These are phyloP conservation scores for Russula earlei DNA, from an alignment of 768 basidiomycete genomes.

Conservation along the genomic window DNA sequence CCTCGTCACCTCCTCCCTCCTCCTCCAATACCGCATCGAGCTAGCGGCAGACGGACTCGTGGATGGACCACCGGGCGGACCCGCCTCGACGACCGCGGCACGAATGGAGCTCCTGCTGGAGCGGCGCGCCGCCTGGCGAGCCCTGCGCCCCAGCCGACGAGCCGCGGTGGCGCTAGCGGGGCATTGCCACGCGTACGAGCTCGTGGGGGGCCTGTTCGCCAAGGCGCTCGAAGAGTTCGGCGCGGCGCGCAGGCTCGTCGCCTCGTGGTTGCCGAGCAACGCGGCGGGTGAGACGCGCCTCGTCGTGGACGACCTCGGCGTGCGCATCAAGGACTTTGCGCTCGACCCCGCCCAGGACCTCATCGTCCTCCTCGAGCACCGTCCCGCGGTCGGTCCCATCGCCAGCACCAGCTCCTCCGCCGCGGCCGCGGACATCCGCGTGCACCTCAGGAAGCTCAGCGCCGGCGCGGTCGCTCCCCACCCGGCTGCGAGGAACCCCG, in stretches of 20 bases:
- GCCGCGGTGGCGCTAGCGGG: slow-evolving; percentile 28
- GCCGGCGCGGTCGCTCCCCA: slow-evolving; percentile 31
- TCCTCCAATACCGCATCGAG: slow-evolving; percentile 28
- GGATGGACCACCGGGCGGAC: slow-evolving; percentile 16
- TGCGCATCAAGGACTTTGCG: slow-evolving; percentile 45
- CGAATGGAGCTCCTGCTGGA: slow-evolving; percentile 29
- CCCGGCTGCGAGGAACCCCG: slow-evolving; percentile 30
- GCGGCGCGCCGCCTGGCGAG: slow-evolving; percentile 31
- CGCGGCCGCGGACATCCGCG: slow-evolving; percentile 18
- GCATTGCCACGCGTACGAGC: slow-evolving; percentile 44
- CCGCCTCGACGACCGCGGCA: slow-evolving; percentile 22
- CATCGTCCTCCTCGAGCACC: slow-evolving; percentile 34
- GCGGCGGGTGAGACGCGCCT: slow-evolving; percentile 13
- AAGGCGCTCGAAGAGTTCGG: slow-evolving; percentile 9
- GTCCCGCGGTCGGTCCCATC: not conserved
- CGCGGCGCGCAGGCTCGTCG: slow-evolving; percentile 20
- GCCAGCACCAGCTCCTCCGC: not conserved
- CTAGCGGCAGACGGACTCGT: slow-evolving; percentile 26
- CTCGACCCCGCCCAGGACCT: slow-evolving; percentile 61
- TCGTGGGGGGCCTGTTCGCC: slow-evolving; percentile 51
- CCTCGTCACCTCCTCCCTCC: slow-evolving; percentile 20
- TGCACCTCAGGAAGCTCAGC: slow-evolving; percentile 38
- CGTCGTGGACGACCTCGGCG: slow-evolving; percentile 30
- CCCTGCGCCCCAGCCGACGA: slow-evolving; percentile 24
- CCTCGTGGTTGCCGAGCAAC: slow-evolving; percentile 24